A percentile compares a stretch with the other conserved stretches of the same genome.
phyloP scores from a whole-genome alignment of 805 yeast species.

The Pichia rugopelliculosa region DNA sequence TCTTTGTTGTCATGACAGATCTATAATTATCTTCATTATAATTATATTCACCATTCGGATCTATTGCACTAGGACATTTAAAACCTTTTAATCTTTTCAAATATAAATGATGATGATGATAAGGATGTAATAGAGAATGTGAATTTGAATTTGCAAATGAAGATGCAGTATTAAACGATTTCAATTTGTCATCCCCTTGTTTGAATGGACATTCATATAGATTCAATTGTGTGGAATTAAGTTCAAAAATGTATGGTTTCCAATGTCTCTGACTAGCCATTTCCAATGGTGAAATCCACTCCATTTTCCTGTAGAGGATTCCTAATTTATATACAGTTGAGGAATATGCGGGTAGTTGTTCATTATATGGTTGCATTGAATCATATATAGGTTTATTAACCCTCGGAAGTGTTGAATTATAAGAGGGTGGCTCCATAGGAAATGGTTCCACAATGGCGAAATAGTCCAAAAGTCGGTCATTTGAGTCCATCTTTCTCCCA shows the following conservation, averaged over 20 bases:
- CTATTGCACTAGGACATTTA: conserved; percentile 4
- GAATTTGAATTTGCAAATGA: conserved; percentile 10
- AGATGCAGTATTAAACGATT: conserved; percentile 9
- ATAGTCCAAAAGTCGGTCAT: conserved; percentile 10
- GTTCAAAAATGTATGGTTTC: conserved; percentile 60
- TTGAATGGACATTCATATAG: conserved; percentile 37
- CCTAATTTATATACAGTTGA: conserved; percentile 62
- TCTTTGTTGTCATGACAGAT: conserved; percentile 24
- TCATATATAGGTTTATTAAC: conserved; percentile 29
- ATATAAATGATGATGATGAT: conserved; percentile 11
- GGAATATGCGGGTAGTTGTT: conserved; percentile 52
- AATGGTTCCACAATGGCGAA: conserved; percentile 29
- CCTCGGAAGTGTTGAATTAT: conserved; percentile 30
- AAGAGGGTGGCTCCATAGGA: conserved; percentile 35
- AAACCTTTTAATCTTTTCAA: conserved; percentile 1
- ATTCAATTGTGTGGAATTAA: conserved; percentile 82
- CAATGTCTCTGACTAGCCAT: conserved; percentile 60
- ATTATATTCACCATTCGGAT: background rate
- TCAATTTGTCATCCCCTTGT: conserved; percentile 5
- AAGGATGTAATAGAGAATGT: conserved; percentile 12
- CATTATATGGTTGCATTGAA: conserved; percentile 26
- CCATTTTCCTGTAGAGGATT: conserved; percentile 55
- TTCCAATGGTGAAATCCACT: conserved; percentile 74
- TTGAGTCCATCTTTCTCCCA: background rate
- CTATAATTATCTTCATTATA: conserved; percentile 15